Evolutionary conservation across 1,284 basidiomycete species (phyloP).

Genomic region (Sporisorium exsertum): DNA sequence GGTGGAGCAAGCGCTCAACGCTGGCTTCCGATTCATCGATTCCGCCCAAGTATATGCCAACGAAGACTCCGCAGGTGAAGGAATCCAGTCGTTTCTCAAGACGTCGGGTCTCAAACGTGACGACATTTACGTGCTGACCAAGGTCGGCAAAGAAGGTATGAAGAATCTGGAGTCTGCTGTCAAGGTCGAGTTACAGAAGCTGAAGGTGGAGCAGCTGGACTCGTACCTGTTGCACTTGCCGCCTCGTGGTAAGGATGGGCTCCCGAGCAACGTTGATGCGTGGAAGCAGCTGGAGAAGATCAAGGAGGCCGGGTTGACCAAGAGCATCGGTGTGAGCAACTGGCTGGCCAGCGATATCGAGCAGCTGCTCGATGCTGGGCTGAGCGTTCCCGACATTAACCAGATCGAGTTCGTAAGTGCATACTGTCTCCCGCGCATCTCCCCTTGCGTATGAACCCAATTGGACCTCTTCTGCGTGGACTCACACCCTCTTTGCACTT

Average conservation of each 20-base stretch:
- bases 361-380: slow-evolving; percentile 49
- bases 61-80: slow-evolving; percentile 41
- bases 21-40: slow-evolving; percentile 52
- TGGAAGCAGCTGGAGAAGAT: slow-evolving; percentile 57
- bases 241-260: slow-evolving; percentile 52
- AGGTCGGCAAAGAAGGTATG: slow-evolving; percentile 39
- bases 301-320: slow-evolving; percentile 46
- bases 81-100: slow-evolving; percentile 33
- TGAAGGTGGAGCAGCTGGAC: slow-evolving; percentile 46
- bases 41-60: slow-evolving; percentile 53
- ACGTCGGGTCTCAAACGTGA: slow-evolving; percentile 26
- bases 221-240: slow-evolving; percentile 54
- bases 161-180: slow-evolving; percentile 35
- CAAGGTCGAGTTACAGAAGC: slow-evolving; percentile 40
- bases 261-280: slow-evolving; percentile 53
- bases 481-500: neutral
- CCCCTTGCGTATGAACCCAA: neutral
- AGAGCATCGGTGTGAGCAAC: slow-evolving; percentile 56
- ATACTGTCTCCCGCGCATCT: neutral
- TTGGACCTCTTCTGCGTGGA: neutral
- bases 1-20: slow-evolving; percentile 43
- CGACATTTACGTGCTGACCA: slow-evolving; percentile 48
- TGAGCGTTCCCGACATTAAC: slow-evolving; percentile 56
- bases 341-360: slow-evolving; percentile 56
- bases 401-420: slow-evolving; percentile 58